These are phyloP conservation scores for Martiniozyma asiatica DNA, from an alignment of 1,139 yeast species.

Conservation along the genomic window DNA sequence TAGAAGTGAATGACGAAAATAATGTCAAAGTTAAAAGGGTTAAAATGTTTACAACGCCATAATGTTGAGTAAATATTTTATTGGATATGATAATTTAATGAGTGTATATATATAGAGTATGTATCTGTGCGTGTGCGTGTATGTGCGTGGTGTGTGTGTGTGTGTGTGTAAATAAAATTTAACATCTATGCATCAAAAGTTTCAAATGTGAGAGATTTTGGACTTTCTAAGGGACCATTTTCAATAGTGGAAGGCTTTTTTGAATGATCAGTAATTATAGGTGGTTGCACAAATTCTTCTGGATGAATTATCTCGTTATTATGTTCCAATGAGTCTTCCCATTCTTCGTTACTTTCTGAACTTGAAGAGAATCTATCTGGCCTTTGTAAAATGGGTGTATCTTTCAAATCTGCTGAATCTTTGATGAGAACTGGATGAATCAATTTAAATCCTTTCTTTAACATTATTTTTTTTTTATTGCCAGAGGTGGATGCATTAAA, in stretches of 20 bases:
- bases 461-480: conserved; percentile 4
- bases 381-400: too few species aligned
- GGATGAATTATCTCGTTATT: too few species aligned
- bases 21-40: too few species aligned
- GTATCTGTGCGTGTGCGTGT: too few species aligned
- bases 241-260: too few species aligned
- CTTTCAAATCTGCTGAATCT: conserved; percentile 2
- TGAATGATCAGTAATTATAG: not conserved
- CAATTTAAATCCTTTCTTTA: conserved; percentile 1
- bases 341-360: too few species aligned
- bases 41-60: too few species aligned
- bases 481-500: conserved; percentile 4
- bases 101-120: not conserved
- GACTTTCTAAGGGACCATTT: conserved; percentile 2
- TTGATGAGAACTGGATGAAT: conserved; percentile 2
- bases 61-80: not conserved
- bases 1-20: too few species aligned
- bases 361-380: too few species aligned
- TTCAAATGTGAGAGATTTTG: conserved; percentile 4
- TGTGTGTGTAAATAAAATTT: too few species aligned
- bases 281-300: conserved; percentile 1
- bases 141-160: too few species aligned
- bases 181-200: conserved; percentile 1
- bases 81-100: not conserved
- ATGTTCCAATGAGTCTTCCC: too few species aligned